These are phyloP conservation scores for Flaveria bidentis DNA, from an alignment of 129 eudicot genomes.

Conservation along the genomic window DNA sequence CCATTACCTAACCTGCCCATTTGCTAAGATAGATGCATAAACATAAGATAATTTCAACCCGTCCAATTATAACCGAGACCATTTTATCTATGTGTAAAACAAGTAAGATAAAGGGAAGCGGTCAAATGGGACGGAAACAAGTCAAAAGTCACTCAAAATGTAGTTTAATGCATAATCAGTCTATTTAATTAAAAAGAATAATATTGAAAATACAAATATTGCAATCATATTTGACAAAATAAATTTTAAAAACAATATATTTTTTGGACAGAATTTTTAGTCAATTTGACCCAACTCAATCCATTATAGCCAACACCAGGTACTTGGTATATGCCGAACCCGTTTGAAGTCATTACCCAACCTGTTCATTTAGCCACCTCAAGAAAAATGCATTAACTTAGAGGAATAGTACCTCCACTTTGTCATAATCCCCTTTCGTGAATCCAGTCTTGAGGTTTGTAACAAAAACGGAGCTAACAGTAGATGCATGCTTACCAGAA, in stretches of 20 bases:
- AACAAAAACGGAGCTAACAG: slow-evolving; percentile 83
- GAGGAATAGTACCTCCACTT: slow-evolving; percentile 69
- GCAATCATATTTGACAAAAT: background rate
- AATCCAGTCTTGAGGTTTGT: slow-evolving; percentile 70
- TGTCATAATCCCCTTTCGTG: slow-evolving; percentile 78
- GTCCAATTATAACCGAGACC: background rate
- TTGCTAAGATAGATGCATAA: background rate
- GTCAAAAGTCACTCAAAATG: background rate
- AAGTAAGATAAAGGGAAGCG: background rate
- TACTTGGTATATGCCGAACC: background rate
- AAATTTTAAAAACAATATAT: background rate
- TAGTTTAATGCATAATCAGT: background rate
- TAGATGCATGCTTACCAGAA: slow-evolving; percentile 68
- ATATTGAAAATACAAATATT: background rate
- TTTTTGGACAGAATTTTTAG: background rate
- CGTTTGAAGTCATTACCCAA: background rate
- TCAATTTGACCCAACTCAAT: slow-evolving; percentile 2
- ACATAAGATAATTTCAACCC: background rate
- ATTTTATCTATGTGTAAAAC: no score
- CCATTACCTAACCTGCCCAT: background rate
- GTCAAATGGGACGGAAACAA: background rate
- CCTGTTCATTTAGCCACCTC: background rate
- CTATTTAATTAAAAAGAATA: background rate
- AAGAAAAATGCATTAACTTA: slow-evolving; percentile 1
- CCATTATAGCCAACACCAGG: background rate